Evolutionary conservation across 768 basidiomycete species (phyloP), one percentile per base, ranked within the genome.

Genomic region (Ephemerocybe angulata): DNA sequence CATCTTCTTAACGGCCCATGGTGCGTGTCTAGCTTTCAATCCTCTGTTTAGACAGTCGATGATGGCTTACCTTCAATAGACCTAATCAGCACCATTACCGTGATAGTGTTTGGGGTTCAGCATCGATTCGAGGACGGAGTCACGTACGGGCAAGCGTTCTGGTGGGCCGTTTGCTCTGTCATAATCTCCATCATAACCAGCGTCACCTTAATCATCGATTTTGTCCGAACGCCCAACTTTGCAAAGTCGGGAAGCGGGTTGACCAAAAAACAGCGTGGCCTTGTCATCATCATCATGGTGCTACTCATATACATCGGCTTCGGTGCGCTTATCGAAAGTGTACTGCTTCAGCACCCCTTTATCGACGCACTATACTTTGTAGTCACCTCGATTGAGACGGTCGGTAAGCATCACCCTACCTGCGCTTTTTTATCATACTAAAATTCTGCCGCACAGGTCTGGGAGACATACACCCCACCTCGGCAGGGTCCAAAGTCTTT

Each of bases 361-460:
- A 77, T 91, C 60, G 74, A 90, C 63, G 85, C 83, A 1, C 73
- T 93, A n/a, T 92, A 90, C 64, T 91, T 90, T 62, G 82, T 85
- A 7, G 76, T 89, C 35, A 82, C 83, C 17, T 79, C 87, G 3
- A 86, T 92, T 56, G 87, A 90, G 65, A 87, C 83, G 6, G 76
- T 85, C 13, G 82, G 80, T 68, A 59, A 57, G 72, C 63, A 40
- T 17, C 21, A 11, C 58, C 19, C 42, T n/a, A 17, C 35, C 47
- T 35, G 10, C 31, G 13, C 55, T 25, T 28, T 25, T 33, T 40
- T 47, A 11, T 17, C 37, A 50, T 42, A 47, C 44, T 59, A 53
- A 28, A 35, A 52, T 28, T 21, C 37, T 31, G 29, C 54, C 66
- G 6, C 61, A 69, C 55, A 77, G 84, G 86, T 4, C 90, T 90